Percentiles rank a stretch among this genome's conserved stretches.
Conservation (phyloP, 768 basidiomycete species). For the Amanita inopinata region DNA sequence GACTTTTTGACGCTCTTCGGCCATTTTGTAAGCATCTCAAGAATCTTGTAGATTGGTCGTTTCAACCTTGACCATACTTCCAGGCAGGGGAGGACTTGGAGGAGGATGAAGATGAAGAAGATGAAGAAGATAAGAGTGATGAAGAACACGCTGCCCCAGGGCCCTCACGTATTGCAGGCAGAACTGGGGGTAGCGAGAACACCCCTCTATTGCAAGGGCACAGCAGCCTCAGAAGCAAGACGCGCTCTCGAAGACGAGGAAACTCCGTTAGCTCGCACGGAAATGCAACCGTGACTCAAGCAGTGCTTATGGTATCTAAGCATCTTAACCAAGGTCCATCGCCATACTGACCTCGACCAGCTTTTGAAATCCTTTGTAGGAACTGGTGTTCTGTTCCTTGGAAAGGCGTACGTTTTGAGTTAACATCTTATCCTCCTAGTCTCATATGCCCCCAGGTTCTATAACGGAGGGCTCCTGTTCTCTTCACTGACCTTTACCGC, state of each 20-base stretch:
- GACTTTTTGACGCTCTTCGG: slow-evolving; percentile 94
- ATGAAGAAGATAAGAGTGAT: slow-evolving; percentile 39
- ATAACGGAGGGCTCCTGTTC: slow-evolving; percentile 92
- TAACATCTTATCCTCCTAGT: slow-evolving; percentile 5
- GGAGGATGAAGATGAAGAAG: slow-evolving; percentile 81
- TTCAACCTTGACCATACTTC: slow-evolving; percentile 8
- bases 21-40: slow-evolving; percentile 68
- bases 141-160: slow-evolving; percentile 10
- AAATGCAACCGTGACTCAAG: slow-evolving; percentile 85
- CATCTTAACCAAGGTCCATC: slow-evolving; percentile 1
- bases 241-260: slow-evolving; percentile 37
- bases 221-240: slow-evolving; percentile 17
- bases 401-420: slow-evolving; percentile 64
- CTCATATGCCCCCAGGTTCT: slow-evolving; percentile 48
- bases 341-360: slow-evolving; percentile 25
- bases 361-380: slow-evolving; percentile 91
- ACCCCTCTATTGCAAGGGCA: slow-evolving; percentile 43
- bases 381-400: slow-evolving; percentile 92
- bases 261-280: slow-evolving; percentile 58
- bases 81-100: slow-evolving; percentile 89
- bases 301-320: slow-evolving; percentile 81
- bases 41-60: neutral
- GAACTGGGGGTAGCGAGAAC: slow-evolving; percentile 27
- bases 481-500: slow-evolving; percentile 65
- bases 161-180: slow-evolving; percentile 9